A percentile compares a stretch with the other conserved stretches of the same genome.
Evolutionary conservation across 495 filamentous ascomycete species (phyloP).

Genomic region (Copromyces sp.): DNA sequence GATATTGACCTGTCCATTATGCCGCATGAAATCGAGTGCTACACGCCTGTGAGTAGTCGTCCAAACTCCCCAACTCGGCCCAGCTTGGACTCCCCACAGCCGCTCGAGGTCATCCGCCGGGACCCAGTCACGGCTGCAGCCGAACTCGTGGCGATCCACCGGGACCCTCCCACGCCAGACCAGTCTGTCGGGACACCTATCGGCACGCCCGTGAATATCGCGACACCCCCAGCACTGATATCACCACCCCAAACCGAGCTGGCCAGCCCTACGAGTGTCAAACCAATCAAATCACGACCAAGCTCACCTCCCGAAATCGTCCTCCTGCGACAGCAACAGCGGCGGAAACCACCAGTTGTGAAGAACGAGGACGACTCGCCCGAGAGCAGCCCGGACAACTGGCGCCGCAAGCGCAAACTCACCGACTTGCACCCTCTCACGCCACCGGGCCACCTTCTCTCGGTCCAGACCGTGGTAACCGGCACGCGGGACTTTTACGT

Average conservation of each 20-base stretch:
- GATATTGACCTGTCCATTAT: not conserved
- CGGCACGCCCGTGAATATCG: not conserved
- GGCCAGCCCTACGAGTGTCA: not conserved
- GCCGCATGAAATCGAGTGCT: not conserved
- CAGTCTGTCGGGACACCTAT: not conserved
- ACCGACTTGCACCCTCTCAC: not conserved
- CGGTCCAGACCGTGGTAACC: not conserved
- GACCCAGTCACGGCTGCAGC: not conserved
- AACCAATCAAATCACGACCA: not conserved
- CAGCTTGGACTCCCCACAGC: not conserved
- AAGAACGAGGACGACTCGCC: not conserved
- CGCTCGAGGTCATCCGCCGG: not conserved
- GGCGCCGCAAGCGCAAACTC: not conserved
- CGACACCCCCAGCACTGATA: not conserved
- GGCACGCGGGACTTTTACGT: not conserved
- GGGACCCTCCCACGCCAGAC: not conserved
- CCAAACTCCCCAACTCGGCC: not conserved
- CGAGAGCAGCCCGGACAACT: not conserved
- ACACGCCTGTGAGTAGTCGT: not conserved
- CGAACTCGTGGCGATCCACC: not conserved
- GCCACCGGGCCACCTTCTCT: not conserved
- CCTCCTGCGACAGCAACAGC: not conserved
- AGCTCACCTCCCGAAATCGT: not conserved
- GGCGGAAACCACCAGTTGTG: not conserved
- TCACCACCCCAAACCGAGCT: not conserved